These are phyloP conservation scores for Craspedostauros australis DNA, from an alignment of 108 stramenopile species.

Conservation along the genomic window DNA sequence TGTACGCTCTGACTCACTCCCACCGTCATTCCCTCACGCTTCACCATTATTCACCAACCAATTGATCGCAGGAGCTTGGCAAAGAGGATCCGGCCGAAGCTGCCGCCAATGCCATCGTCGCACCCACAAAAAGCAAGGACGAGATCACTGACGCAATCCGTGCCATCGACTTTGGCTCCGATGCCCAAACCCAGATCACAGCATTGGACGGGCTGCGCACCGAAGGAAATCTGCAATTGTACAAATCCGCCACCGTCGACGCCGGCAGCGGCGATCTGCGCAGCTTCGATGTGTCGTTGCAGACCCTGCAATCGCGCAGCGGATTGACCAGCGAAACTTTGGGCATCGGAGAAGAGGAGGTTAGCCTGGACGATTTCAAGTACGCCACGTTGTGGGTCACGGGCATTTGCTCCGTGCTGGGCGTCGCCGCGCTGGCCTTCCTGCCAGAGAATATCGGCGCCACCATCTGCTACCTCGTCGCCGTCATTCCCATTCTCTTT, in stretches of 20 bases:
- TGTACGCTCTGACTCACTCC: too few relatives aligned
- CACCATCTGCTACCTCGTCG: slow-evolving; percentile 70
- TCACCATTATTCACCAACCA: not conserved
- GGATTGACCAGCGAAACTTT: slow-evolving; percentile 47
- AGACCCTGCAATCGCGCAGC: slow-evolving; percentile 49
- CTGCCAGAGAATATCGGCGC: slow-evolving; percentile 77
- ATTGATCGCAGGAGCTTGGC: slow-evolving; percentile 30
- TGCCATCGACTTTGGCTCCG: slow-evolving; percentile 34
- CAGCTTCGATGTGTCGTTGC: slow-evolving; percentile 60
- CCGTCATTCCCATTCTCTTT: slow-evolving; percentile 73
- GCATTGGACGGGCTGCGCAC: slow-evolving; percentile 41
- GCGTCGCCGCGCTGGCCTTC: slow-evolving; percentile 51
- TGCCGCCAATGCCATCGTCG: slow-evolving; percentile 3
- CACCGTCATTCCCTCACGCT: too few relatives aligned
- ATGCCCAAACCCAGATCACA: slow-evolving; percentile 23
- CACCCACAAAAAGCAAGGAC: slow-evolving; percentile 21
- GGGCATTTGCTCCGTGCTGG: slow-evolving; percentile 43
- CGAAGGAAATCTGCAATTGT: slow-evolving; percentile 37
- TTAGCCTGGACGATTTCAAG: slow-evolving; percentile 80
- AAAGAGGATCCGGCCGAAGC: slow-evolving; percentile 7
- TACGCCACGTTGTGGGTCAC: slow-evolving; percentile 66
- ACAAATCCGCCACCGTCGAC: slow-evolving; percentile 49
- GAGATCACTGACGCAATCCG: slow-evolving; percentile 26
- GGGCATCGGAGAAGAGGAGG: slow-evolving; percentile 62
- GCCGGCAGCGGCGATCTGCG: slow-evolving; percentile 27